These are phyloP conservation scores for Solanum medicagineum DNA, from an alignment of 257 asterid species.

Conservation along the genomic window DNA sequence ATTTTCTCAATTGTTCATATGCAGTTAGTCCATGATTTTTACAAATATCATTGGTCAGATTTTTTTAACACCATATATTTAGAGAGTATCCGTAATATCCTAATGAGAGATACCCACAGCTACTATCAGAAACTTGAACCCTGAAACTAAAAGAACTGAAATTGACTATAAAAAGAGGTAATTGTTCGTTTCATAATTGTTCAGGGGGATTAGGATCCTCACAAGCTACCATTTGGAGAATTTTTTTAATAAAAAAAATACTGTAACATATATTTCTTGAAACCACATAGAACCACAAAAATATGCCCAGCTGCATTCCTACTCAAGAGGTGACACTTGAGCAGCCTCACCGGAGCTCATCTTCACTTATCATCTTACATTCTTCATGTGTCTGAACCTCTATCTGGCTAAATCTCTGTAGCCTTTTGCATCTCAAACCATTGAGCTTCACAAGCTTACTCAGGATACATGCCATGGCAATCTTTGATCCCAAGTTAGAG, in stretches of 20 bases:
- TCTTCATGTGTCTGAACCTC: neutral
- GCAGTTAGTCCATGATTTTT: too few species aligned
- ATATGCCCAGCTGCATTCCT: neutral
- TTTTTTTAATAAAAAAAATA: neutral
- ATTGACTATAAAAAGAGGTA: too few species aligned
- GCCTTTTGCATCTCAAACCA: conserved; percentile 7
- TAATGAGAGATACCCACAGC: too few species aligned
- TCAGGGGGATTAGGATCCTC: too few species aligned
- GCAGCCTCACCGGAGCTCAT: neutral
- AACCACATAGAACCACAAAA: neutral
- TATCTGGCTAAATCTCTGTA: neutral
- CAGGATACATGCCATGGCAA: conserved; percentile 69
- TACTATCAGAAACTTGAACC: too few species aligned
- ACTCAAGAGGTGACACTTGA: neutral
- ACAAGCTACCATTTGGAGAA: too few species aligned
- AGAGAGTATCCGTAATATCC: too few species aligned
- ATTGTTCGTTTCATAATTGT: too few species aligned
- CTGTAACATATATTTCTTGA: neutral
- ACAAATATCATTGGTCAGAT: too few species aligned
- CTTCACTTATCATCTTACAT: neutral
- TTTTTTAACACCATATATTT: too few species aligned
- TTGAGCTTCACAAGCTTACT: conserved; percentile 46
- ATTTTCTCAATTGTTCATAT: too few species aligned
- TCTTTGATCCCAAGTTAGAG: conserved; percentile 71
- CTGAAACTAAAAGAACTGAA: too few species aligned